Evolutionary conservation across 352 stramenopile genomes (phyloP).

Genomic region (Peronospora farinosa): DNA sequence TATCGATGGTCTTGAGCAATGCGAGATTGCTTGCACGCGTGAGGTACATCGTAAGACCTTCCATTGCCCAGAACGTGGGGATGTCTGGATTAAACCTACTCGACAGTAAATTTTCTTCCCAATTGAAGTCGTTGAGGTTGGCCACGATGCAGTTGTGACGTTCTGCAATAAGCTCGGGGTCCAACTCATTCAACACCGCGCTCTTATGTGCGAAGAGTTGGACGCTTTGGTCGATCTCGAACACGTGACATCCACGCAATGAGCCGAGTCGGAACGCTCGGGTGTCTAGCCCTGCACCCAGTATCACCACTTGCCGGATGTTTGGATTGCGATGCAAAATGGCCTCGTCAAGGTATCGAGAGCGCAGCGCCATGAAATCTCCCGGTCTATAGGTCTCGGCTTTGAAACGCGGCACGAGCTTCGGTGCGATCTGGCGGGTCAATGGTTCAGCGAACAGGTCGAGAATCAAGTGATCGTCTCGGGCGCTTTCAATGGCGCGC

Average conservation of each 20-base stretch:
- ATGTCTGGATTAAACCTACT: constrained; percentile 37
- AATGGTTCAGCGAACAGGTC: constrained; percentile 46
- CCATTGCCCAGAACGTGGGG: constrained; percentile 52
- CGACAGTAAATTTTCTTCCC: constrained; percentile 33
- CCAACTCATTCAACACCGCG: constrained; percentile 23
- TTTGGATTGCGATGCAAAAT: constrained; percentile 25
- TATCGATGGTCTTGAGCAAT: constrained; percentile 47
- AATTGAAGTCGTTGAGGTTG: constrained; percentile 47
- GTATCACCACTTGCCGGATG: constrained; percentile 50
- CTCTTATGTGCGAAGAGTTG: constrained; percentile 44
- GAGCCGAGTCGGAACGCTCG: constrained; percentile 43
- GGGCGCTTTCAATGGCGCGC: constrained; percentile 32
- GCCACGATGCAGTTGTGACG: constrained; percentile 38
- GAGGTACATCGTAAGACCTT: constrained; percentile 50
- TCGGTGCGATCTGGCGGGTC: constrained; percentile 21
- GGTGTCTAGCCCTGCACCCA: constrained; percentile 44
- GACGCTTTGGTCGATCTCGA: constrained; percentile 44
- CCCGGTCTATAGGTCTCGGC: constrained; percentile 15
- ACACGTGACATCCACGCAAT: constrained; percentile 33
- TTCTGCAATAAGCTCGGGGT: constrained; percentile 29
- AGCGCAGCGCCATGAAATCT: constrained; percentile 35
- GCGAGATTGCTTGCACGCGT: constrained; percentile 31
- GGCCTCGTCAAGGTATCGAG: constrained; percentile 49
- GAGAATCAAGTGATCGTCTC: constrained; percentile 32
- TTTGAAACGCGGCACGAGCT: constrained; percentile 24